Evolutionary conservation across 345 rosid species (phyloP).

Genomic region (Gossypium arboreum): DNA sequence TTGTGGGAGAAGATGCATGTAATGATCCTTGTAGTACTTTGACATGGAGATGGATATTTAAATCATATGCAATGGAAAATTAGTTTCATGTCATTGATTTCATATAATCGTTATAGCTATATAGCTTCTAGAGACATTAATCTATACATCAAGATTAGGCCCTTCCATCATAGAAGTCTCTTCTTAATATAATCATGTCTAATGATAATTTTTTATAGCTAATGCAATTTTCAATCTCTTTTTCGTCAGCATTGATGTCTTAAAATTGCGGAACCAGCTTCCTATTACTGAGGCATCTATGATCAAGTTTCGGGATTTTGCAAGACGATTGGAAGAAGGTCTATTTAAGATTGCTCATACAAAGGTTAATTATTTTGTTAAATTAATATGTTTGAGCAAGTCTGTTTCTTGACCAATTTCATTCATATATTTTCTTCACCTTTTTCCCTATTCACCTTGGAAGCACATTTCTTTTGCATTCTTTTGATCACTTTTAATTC

Average conservation of each 20-base stretch:
- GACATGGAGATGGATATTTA: neutral
- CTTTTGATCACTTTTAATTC: neutral
- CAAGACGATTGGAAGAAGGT: conserved; percentile 87
- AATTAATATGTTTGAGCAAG: neutral
- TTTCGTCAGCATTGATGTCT: conserved; percentile 40
- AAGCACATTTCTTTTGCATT: conserved; percentile 1
- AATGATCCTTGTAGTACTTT: neutral
- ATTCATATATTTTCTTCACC: conserved; percentile 4
- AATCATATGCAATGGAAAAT: neutral
- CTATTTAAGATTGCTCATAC: conserved; percentile 58
- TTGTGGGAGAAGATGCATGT: neutral
- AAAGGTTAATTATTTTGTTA: conserved; percentile 41
- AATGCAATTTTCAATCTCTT: conserved; percentile 17
- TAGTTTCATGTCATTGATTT: neutral
- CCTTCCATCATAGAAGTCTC: neutral
- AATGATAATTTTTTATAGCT: neutral
- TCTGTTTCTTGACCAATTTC: conserved; percentile 5
- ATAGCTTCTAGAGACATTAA: neutral
- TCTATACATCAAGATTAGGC: neutral
- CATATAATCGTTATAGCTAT: neutral
- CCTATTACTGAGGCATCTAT: conserved; percentile 38
- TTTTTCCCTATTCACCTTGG: neutral
- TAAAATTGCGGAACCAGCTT: conserved; percentile 51
- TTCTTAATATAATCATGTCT: neutral
- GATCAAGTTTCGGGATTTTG: conserved; percentile 48